phyloP scores from a whole-genome alignment of 306 rosid genomes.

The Trifolium subterraneum region DNA sequence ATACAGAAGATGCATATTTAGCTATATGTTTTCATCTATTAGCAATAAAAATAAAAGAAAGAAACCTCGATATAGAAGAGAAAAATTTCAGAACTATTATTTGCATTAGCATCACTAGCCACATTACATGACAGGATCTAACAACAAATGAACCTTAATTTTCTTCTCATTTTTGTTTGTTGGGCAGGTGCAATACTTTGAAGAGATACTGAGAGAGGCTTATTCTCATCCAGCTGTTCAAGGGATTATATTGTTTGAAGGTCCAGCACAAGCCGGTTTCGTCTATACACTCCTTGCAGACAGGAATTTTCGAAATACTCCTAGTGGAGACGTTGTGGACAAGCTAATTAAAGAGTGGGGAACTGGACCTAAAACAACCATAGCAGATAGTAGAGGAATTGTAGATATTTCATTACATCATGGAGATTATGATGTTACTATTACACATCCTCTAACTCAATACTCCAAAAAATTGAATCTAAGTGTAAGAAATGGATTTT shows the following conservation, averaged over 20 bases:
- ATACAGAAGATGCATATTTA: constrained; percentile 2
- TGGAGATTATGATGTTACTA: constrained; percentile 76
- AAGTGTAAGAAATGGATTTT: constrained; percentile 50
- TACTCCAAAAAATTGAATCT: constrained; percentile 52
- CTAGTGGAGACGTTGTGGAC: constrained; percentile 77
- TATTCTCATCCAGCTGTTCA: constrained; percentile 73
- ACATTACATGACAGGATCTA: not conserved
- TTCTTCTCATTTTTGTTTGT: constrained; percentile 10
- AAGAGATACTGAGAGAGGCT: constrained; percentile 67
- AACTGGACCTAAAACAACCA: constrained; percentile 38
- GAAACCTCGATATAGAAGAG: too few relatives aligned
- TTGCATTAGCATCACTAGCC: not conserved
- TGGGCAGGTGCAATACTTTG: constrained; percentile 66
- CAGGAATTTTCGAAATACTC: constrained; percentile 62
- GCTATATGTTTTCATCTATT: not conserved
- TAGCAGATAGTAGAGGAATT: constrained; percentile 58
- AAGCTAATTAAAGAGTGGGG: constrained; percentile 73
- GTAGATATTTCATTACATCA: constrained; percentile 62
- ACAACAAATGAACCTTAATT: not conserved
- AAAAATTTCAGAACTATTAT: too few relatives aligned
- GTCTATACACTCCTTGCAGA: constrained; percentile 52
- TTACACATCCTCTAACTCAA: constrained; percentile 51
- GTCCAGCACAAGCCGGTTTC: constrained; percentile 70
- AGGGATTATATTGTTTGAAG: constrained; percentile 81
- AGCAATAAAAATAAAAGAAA: too few relatives aligned